Evolutionary conservation across 23 red algal genomes (phyloP).

Genomic region (Gracilaria vermiculophylla): DNA sequence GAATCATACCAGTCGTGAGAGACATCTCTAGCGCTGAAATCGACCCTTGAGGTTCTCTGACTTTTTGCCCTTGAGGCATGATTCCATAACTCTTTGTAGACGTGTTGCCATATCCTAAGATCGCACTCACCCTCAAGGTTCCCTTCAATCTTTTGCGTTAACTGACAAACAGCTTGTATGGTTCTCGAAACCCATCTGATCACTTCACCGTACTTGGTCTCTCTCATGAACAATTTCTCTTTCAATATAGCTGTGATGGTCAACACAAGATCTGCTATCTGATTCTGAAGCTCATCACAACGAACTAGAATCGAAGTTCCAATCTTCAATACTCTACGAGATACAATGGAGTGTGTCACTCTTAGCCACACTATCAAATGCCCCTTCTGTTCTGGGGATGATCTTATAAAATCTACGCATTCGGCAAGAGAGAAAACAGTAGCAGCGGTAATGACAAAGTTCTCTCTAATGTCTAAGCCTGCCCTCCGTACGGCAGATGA

Average conservation of each 20-base stretch:
- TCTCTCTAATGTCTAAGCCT: constrained; percentile 36
- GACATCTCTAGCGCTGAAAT: no score
- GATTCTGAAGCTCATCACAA: constrained; percentile 22
- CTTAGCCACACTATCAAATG: constrained; percentile 43
- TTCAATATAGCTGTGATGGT: background rate
- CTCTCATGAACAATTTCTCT: background rate
- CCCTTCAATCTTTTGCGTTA: background rate
- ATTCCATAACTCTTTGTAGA: constrained; percentile 15
- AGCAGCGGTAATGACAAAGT: constrained; percentile 38
- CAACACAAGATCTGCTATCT: background rate
- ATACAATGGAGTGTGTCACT: constrained; percentile 23
- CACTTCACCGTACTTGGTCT: constrained; percentile 21
- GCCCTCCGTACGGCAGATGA: constrained; percentile 31
- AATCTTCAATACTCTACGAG: constrained; percentile 32
- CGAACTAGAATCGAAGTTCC: constrained; percentile 17
- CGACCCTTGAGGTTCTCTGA: background rate
- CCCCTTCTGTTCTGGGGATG: background rate
- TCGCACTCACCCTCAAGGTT: background rate
- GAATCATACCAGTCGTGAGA: background rate
- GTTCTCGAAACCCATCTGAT: constrained; percentile 18
- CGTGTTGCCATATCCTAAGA: background rate
- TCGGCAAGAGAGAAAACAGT: constrained; percentile 25
- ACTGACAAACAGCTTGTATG: background rate
- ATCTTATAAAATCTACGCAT: constrained; percentile 24
- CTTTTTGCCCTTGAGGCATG: background rate